These are phyloP conservation scores for Theileria equi DNA, from an alignment of 169 alveolate genomes.

Conservation along the genomic window DNA sequence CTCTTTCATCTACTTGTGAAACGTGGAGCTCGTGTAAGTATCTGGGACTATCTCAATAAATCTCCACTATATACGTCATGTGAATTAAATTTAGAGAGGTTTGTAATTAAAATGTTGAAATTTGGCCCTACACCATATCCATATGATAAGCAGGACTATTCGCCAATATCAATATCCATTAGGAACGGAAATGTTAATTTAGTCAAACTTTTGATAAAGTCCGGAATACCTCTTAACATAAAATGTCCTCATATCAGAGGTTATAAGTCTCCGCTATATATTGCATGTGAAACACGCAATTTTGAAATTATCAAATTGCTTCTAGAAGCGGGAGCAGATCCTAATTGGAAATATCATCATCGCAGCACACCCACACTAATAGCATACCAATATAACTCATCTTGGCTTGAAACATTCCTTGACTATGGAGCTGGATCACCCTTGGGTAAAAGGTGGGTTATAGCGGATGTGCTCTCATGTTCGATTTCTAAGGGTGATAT, in stretches of 20 bases:
- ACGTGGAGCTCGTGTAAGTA: constrained; percentile 83
- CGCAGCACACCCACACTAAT: constrained; percentile 77
- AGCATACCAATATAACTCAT: constrained; percentile 77
- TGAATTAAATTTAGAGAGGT: constrained; percentile 71
- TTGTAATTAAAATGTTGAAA: constrained; percentile 67
- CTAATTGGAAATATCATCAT: constrained; percentile 80
- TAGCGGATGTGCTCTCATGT: constrained; percentile 75
- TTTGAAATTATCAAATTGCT: constrained; percentile 73
- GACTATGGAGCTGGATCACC: constrained; percentile 84
- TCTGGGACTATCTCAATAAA: constrained; percentile 82
- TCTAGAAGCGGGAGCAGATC: constrained; percentile 81
- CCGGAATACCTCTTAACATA: constrained; percentile 70
- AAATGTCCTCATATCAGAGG: constrained; percentile 75
- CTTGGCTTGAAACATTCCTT: constrained; percentile 78
- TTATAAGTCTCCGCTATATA: constrained; percentile 84
- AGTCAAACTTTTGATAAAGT: constrained; percentile 70
- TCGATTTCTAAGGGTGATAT: constrained; percentile 78
- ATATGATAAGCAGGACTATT: constrained; percentile 57
- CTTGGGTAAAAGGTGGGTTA: constrained; percentile 71
- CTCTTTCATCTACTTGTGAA: constrained; percentile 73
- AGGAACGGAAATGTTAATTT: constrained; percentile 46
- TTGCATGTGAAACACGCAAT: constrained; percentile 81
- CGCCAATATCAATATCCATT: constrained; percentile 63
- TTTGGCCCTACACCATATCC: constrained; percentile 40
- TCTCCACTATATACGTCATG: constrained; percentile 83